Percentiles rank a stretch among this genome's conserved stretches.
Conservation (phyloP, 768 basidiomycete species). For the Tephrocybe rancida region DNA sequence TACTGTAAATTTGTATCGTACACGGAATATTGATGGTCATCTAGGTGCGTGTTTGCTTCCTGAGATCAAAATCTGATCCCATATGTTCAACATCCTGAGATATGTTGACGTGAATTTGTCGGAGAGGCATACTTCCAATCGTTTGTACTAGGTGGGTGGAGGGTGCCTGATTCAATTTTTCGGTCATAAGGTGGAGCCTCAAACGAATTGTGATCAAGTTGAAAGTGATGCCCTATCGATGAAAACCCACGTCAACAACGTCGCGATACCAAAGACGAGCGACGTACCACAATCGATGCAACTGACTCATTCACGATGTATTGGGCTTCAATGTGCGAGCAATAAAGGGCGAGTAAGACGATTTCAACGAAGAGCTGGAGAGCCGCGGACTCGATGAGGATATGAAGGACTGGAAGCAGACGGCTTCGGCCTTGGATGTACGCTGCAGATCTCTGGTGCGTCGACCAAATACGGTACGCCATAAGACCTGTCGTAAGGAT, state of each 20-base stretch:
- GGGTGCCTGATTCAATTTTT: neutral
- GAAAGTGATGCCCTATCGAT: conserved; percentile 12
- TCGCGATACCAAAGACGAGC: neutral
- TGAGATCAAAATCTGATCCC: too few relatives aligned
- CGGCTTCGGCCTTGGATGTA: neutral
- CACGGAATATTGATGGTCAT: too few relatives aligned
- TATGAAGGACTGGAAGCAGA: conserved; percentile 4
- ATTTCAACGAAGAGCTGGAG: conserved; percentile 11
- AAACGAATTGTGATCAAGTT: conserved; percentile 12
- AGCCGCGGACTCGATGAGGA: conserved; percentile 11
- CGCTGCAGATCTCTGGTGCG: conserved; percentile 2
- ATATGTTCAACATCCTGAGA: conserved; percentile 6
- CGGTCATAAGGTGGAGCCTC: conserved; percentile 2
- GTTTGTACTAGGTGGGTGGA: conserved; percentile 9
- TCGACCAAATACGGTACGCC: conserved; percentile 8
- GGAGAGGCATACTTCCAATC: conserved; percentile 8
- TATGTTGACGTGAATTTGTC: conserved; percentile 11
- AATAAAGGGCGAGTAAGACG: conserved; percentile 12
- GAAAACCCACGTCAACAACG: neutral
- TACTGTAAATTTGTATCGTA: too few relatives aligned
- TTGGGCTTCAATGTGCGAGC: conserved; percentile 10
- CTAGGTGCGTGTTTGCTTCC: too few relatives aligned
- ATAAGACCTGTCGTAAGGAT: conserved; percentile 11
- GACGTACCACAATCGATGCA: conserved; percentile 9
- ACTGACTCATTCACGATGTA: conserved; percentile 11